phyloP scores from a whole-genome alignment of 257 asterid genomes.

The Solanum rostratum region DNA sequence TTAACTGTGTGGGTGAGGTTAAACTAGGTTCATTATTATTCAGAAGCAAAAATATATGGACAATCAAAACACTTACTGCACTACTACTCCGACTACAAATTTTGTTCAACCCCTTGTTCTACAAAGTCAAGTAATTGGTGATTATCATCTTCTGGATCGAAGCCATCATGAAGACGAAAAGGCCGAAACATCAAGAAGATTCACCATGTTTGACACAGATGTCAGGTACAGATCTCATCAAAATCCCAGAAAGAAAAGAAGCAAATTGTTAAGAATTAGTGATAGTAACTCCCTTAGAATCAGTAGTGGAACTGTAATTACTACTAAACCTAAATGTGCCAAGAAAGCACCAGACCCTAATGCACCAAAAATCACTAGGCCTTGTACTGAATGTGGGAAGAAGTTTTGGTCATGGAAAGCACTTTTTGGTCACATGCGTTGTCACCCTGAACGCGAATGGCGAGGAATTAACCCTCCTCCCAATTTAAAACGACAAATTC shows the following conservation, averaged over 20 bases:
- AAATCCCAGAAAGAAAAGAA: constrained; percentile 44
- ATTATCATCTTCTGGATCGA: not conserved
- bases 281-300: not conserved
- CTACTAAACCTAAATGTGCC: constrained; percentile 19
- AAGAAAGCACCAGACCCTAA: constrained; percentile 34
- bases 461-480: constrained; percentile 82
- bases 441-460: constrained; percentile 96
- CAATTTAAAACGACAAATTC: constrained; percentile 1
- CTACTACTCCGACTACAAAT: not conserved
- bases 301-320: not conserved
- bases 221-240: constrained; percentile 7
- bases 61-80: not conserved
- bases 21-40: not conserved
- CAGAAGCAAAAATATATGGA: not conserved
- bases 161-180: not conserved
- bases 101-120: not conserved
- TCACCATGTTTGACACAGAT: not conserved
- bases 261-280: constrained; percentile 19
- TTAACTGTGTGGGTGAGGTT: not conserved
- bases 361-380: constrained; percentile 51
- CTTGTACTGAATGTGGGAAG: constrained; percentile 79
- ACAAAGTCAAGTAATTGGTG: not conserved
- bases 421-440: constrained; percentile 97
- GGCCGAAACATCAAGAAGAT: not conserved
- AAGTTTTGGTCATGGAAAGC: constrained; percentile 81